Evolutionary conservation across 768 basidiomycete species (phyloP).

Genomic region (Pleurotus salmoneostramineus): DNA sequence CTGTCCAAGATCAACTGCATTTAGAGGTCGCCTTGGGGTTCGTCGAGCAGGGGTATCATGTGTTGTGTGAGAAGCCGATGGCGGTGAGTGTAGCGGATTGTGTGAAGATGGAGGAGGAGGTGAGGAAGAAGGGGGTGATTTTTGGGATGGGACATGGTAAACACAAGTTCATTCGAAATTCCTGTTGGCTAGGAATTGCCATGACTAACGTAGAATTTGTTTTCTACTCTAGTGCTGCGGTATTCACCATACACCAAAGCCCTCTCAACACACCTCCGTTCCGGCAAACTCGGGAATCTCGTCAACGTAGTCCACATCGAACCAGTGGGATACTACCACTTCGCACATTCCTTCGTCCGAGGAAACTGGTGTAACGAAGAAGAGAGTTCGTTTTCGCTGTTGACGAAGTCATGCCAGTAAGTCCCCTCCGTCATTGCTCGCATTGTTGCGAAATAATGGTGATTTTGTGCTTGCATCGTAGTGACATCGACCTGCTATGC

Average conservation of each 20-base stretch:
- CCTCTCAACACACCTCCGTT: slow-evolving; percentile 65
- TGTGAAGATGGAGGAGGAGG: slow-evolving; percentile 66
- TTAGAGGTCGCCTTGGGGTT: slow-evolving; percentile 70
- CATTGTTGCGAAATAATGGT: not conserved
- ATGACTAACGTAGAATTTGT: no score
- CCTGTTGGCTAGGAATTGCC: not conserved
- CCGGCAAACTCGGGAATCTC: slow-evolving; percentile 69
- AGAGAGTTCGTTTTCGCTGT: slow-evolving; percentile 72
- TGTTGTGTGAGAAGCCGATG: slow-evolving; percentile 93
- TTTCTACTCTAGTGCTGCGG: slow-evolving; percentile 56
- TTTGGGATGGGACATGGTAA: slow-evolving; percentile 88
- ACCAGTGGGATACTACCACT: slow-evolving; percentile 84
- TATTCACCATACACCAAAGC: slow-evolving; percentile 83
- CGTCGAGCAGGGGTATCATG: slow-evolving; percentile 79
- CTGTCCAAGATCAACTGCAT: slow-evolving; percentile 82
- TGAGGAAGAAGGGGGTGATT: slow-evolving; percentile 66
- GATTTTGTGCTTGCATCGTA: slow-evolving; percentile 23
- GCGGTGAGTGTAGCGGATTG: slow-evolving; percentile 73
- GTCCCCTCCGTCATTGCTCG: slow-evolving; percentile 18
- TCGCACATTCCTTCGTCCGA: slow-evolving; percentile 86
- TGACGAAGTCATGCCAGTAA: slow-evolving; percentile 92
- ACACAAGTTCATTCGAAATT: slow-evolving; percentile 12
- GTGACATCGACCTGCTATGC: slow-evolving; percentile 83
- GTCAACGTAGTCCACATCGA: slow-evolving; percentile 84
- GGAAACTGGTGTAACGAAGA: slow-evolving; percentile 74